These are phyloP conservation scores for Chloromonas sp. DNA, from an alignment of 163 green algal species.

Conservation along the genomic window DNA sequence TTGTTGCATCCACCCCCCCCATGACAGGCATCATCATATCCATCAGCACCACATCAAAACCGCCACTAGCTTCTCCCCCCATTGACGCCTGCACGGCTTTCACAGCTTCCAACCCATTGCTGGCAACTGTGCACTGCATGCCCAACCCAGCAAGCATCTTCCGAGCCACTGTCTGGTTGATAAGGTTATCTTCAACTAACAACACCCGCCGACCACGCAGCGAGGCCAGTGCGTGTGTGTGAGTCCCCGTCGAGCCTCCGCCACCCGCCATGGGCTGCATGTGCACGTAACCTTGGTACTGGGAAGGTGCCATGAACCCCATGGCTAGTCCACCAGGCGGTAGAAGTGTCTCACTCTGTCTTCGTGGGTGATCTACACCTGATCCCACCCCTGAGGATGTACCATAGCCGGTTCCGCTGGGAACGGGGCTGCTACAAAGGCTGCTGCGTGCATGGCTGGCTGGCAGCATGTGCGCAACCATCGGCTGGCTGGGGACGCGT, in stretches of 20 bases:
- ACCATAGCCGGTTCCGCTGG: too few relatives aligned
- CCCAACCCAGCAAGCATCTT: slow-evolving; percentile 72
- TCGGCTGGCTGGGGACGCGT: too few relatives aligned
- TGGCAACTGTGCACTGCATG: slow-evolving; percentile 53
- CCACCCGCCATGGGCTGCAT: too few relatives aligned
- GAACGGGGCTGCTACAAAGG: too few relatives aligned
- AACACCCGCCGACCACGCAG: slow-evolving; percentile 56
- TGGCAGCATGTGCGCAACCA: too few relatives aligned
- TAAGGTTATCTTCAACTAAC: slow-evolving; percentile 83
- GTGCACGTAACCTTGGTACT: too few relatives aligned
- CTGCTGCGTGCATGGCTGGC: too few relatives aligned
- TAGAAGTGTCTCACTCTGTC: background rate
- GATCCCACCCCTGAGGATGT: too few relatives aligned
- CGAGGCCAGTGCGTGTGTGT: background rate
- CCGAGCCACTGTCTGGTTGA: slow-evolving; percentile 78
- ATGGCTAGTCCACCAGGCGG: background rate
- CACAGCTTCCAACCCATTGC: slow-evolving; percentile 69
- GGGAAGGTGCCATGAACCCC: too few relatives aligned
- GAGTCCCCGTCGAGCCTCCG: too few relatives aligned
- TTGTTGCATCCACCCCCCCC: slow-evolving; percentile 63
- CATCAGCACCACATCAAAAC: slow-evolving; percentile 62
- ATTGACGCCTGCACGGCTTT: slow-evolving; percentile 27
- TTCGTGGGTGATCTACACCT: too few relatives aligned
- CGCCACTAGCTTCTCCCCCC: background rate
- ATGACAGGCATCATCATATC: slow-evolving; percentile 88